Conservation (phyloP, 306 rosid species). For the Medicago arabica region DNA sequence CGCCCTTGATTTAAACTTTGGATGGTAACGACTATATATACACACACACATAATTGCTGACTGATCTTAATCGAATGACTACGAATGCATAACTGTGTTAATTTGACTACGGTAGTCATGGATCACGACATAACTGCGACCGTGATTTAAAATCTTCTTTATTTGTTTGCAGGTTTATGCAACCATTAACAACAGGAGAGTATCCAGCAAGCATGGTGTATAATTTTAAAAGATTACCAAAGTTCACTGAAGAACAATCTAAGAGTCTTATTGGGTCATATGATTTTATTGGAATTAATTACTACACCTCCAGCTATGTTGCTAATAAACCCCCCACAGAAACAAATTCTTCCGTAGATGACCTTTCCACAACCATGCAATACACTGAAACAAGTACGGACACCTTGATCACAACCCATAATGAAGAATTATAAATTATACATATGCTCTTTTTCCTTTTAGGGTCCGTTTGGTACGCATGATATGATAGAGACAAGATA, state of each 20-base stretch:
- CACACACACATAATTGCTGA: too few relatives aligned
- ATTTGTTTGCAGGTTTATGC: constrained; percentile 57
- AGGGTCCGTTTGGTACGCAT: too few relatives aligned
- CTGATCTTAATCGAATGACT: too few relatives aligned
- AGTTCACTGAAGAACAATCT: constrained; percentile 57
- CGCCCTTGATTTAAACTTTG: constrained; percentile 60
- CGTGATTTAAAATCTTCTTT: too few relatives aligned
- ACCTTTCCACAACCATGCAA: constrained; percentile 12
- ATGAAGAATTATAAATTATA: neutral
- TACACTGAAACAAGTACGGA: constrained; percentile 55
- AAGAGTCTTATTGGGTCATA: constrained; percentile 55
- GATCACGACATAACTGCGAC: neutral
- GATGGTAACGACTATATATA: constrained; percentile 51
- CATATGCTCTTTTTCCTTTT: too few relatives aligned
- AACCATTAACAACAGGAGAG: constrained; percentile 63
- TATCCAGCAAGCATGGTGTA: constrained; percentile 68
- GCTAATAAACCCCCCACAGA: constrained; percentile 14
- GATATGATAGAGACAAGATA: too few relatives aligned
- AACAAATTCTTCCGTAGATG: too few relatives aligned
- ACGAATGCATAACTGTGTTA: too few relatives aligned
- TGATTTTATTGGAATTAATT: constrained; percentile 77
- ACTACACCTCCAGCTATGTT: constrained; percentile 65
- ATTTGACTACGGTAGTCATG: too few relatives aligned
- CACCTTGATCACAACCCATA: neutral
- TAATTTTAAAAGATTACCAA: constrained; percentile 52